These are phyloP conservation scores for Fremontodendron californicum DNA, from an alignment of 345 rosid genomes.

Conservation along the genomic window DNA sequence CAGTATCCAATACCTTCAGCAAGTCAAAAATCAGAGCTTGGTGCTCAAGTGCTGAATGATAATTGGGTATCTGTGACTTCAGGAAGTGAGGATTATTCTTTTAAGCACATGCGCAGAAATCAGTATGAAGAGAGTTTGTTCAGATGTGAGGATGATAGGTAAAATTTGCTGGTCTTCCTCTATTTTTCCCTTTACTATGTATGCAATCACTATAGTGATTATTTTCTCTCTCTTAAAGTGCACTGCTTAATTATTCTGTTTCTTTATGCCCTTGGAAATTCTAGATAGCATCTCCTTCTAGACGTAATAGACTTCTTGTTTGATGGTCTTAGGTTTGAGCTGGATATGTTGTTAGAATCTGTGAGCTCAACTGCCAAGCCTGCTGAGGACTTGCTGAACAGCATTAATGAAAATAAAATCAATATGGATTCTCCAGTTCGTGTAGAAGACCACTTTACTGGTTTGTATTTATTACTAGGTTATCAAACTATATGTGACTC, in stretches of 20 bases:
- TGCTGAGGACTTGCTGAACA: conserved; percentile 68
- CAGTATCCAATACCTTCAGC: conserved; percentile 88
- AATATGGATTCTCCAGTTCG: conserved; percentile 46
- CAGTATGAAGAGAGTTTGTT: conserved; percentile 95
- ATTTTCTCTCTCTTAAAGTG: neutral
- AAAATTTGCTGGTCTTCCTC: conserved; percentile 5
- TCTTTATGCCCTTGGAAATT: neutral
- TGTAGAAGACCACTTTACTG: conserved; percentile 71
- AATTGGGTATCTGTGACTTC: conserved; percentile 98
- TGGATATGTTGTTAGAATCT: conserved; percentile 96
- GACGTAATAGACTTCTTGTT: conserved; percentile 2
- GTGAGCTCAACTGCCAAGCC: conserved; percentile 81
- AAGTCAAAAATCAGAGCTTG: conserved; percentile 78
- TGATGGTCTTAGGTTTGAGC: conserved; percentile 70
- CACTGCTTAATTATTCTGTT: neutral
- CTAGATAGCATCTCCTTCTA: neutral
- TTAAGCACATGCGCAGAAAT: conserved; percentile 95
- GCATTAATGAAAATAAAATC: conserved; percentile 57
- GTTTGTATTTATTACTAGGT: conserved; percentile 38
- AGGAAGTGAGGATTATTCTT: conserved; percentile 95
- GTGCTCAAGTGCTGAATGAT: conserved; percentile 82
- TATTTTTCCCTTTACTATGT: neutral
- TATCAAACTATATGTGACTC: conserved; percentile 6
- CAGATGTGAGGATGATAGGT: conserved; percentile 99
- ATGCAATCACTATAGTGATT: neutral